These are phyloP conservation scores for Nadsonia commutata DNA, from an alignment of 1,139 yeast genomes.

Conservation along the genomic window DNA sequence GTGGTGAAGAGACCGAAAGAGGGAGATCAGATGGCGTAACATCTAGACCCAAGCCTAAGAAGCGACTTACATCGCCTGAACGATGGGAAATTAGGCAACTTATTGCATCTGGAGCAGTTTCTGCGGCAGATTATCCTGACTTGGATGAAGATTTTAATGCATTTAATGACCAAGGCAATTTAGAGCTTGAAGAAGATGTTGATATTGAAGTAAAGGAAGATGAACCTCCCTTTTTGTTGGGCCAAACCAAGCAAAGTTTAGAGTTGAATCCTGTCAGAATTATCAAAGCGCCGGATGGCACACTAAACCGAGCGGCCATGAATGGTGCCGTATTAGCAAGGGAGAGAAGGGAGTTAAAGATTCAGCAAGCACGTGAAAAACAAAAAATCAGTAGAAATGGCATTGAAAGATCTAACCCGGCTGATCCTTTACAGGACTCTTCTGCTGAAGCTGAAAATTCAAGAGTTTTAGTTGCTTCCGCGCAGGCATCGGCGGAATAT, in stretches of 20 bases:
- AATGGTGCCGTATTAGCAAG: conserved; percentile 59
- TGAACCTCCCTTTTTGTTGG: conserved; percentile 60
- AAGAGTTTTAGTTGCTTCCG: conserved; percentile 2
- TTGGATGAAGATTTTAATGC: conserved; percentile 35
- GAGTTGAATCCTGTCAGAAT: conserved; percentile 42
- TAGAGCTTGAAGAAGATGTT: conserved; percentile 35
- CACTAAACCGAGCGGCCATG: conserved; percentile 61
- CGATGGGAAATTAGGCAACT: conserved; percentile 81
- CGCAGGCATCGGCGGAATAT: conserved; percentile 10
- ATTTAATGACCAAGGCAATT: conserved; percentile 16
- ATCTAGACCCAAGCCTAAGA: conserved; percentile 14
- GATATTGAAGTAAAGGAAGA: conserved; percentile 61
- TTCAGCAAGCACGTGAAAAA: conserved; percentile 33
- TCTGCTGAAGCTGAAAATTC: conserved; percentile 10
- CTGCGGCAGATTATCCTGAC: conserved; percentile 61
- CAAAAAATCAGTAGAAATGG: conserved; percentile 19
- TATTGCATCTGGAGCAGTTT: conserved; percentile 63
- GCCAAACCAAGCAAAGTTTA: conserved; percentile 31
- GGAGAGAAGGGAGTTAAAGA: conserved; percentile 48
- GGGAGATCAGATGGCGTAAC: background rate
- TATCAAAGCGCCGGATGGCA: conserved; percentile 62
- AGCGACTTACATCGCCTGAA: conserved; percentile 68
- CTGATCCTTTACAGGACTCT: conserved; percentile 17
- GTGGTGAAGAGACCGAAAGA: conserved; percentile 2
- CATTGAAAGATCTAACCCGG: conserved; percentile 18